Evolutionary conservation across 2,329 filamentous ascomycete species (phyloP).

Genomic region (Kalmusia sp.): DNA sequence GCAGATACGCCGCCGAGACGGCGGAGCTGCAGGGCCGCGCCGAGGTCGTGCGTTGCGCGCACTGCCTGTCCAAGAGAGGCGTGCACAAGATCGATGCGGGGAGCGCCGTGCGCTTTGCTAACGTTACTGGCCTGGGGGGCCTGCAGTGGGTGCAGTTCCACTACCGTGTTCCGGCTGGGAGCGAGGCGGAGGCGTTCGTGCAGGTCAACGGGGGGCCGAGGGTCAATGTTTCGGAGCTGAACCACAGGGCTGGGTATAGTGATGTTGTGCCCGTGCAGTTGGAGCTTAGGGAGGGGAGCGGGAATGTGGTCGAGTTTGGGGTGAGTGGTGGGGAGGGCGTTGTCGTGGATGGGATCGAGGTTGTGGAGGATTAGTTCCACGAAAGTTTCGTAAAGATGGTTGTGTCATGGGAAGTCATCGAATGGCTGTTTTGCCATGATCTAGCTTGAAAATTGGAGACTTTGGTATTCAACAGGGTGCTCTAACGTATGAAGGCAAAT

Average conservation of each 20-base stretch:
- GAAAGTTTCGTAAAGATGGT: too few relatives aligned
- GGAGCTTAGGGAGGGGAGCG: constrained; percentile 34
- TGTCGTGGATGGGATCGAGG: constrained; percentile 24
- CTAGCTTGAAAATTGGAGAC: too few relatives aligned
- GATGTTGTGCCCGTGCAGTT: constrained; percentile 45
- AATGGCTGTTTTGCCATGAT: too few relatives aligned
- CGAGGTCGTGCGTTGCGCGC: constrained; percentile 6
- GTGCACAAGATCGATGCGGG: constrained; percentile 12
- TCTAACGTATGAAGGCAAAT: too few relatives aligned
- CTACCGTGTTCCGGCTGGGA: constrained; percentile 41
- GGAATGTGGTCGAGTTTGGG: constrained; percentile 48
- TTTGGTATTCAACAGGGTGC: too few relatives aligned
- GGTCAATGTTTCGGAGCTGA: constrained; percentile 47
- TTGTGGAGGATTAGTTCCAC: constrained; percentile 28
- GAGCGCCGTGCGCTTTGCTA: constrained; percentile 43
- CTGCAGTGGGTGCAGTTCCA: constrained; percentile 49
- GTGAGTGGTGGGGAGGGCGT: constrained; percentile 28
- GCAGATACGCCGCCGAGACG: constrained; percentile 45
- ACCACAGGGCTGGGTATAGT: constrained; percentile 48
- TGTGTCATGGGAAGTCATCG: too few relatives aligned
- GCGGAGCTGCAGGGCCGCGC: constrained; percentile 34
- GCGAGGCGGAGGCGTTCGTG: constrained; percentile 41
- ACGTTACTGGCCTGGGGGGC: constrained; percentile 46
- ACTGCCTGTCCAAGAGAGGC: constrained; percentile 25
- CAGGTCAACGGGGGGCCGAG: constrained; percentile 43